Evolutionary conservation across 345 rosid species (phyloP).

Genomic region (Lepidium didymum): DNA sequence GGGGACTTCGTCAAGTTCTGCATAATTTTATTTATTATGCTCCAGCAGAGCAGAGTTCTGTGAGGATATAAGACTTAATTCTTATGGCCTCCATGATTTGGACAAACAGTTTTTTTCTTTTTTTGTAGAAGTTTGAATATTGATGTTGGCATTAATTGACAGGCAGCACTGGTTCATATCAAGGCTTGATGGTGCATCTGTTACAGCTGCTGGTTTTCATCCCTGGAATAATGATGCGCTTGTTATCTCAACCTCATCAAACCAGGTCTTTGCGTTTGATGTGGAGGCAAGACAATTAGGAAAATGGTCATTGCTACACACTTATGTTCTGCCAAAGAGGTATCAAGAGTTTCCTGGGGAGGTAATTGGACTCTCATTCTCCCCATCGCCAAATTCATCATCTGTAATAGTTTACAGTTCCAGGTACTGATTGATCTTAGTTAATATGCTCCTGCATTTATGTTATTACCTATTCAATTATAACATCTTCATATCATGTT

Average conservation of each 20-base stretch:
- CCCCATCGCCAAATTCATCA: conserved; percentile 47
- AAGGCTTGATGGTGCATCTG: conserved; percentile 86
- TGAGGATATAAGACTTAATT: background rate
- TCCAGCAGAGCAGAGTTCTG: background rate
- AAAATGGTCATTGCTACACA: conserved; percentile 71
- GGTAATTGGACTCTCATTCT: conserved; percentile 82
- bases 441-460: background rate
- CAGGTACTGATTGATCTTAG: conserved; percentile 39
- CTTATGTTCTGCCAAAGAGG: conserved; percentile 60
- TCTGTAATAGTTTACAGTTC: conserved; percentile 72
- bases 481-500: background rate
- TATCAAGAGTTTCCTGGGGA: conserved; percentile 96
- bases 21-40: background rate
- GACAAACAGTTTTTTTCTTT: background rate
- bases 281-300: conserved; percentile 87
- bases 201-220: conserved; percentile 85
- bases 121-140: background rate
- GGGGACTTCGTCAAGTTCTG: background rate
- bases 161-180: conserved; percentile 98
- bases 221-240: conserved; percentile 65
- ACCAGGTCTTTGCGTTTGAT: conserved; percentile 83
- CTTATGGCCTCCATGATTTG: background rate
- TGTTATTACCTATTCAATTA: background rate
- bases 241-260: conserved; percentile 68
- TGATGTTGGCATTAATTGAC: conserved; percentile 9